These are phyloP conservation scores for Udeniomyces megalosporus DNA, from an alignment of 768 basidiomycete species.

Conservation along the genomic window DNA sequence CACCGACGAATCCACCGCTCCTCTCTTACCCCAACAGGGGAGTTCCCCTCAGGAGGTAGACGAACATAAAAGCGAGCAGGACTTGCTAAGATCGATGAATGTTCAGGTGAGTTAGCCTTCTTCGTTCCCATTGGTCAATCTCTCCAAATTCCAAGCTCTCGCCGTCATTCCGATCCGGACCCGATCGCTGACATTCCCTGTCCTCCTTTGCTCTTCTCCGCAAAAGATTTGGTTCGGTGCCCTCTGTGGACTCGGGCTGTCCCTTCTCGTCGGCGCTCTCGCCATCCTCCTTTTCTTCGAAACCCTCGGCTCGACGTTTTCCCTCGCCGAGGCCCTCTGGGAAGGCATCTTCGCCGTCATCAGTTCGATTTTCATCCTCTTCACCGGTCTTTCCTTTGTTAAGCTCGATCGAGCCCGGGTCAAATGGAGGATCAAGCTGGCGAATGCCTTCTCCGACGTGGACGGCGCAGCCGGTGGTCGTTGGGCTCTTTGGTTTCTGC, in stretches of 20 bases:
- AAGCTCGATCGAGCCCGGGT: constrained; percentile 9
- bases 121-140: too few relatives aligned
- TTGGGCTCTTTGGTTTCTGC: constrained; percentile 10
- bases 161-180: neutral
- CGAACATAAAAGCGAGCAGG: neutral
- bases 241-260: neutral
- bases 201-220: neutral
- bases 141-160: neutral
- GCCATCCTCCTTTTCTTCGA: constrained; percentile 11
- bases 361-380: constrained; percentile 9
- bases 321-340: constrained; percentile 10
- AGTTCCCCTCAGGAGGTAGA: neutral
- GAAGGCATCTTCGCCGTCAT: constrained; percentile 12
- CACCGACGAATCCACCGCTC: neutral
- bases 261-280: constrained; percentile 1
- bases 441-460: neutral
- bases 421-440: constrained; percentile 16
- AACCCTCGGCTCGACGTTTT: constrained; percentile 2
- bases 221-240: constrained; percentile 13
- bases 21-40: neutral
- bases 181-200: neutral
- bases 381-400: constrained; percentile 14
- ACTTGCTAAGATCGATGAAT: constrained; percentile 10
- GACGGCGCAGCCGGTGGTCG: neutral
- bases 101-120: constrained; percentile 7